Percentiles rank a stretch among this genome's conserved stretches.
These are phyloP conservation scores for Mucor ambiguus DNA, from an alignment of 371 early-diverging fungal species.

Conservation along the genomic window DNA sequence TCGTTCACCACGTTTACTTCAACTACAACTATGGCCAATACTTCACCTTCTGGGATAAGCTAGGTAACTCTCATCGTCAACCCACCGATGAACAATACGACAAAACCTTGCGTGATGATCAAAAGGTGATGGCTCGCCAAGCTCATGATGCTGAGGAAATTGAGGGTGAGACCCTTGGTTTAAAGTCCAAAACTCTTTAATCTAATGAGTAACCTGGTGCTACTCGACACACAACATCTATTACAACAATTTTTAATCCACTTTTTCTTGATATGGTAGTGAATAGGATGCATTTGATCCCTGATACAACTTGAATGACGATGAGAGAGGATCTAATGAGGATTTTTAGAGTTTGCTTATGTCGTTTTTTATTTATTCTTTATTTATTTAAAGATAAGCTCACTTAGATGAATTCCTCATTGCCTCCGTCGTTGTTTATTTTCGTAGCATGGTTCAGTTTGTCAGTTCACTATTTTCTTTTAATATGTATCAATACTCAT, in stretches of 20 bases:
- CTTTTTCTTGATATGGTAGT: not conserved
- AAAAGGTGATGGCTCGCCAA: constrained; percentile 68
- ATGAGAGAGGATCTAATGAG: not conserved
- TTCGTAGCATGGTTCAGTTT: not conserved
- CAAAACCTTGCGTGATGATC: constrained; percentile 59
- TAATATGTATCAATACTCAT: constrained; percentile 6
- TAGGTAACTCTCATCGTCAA: constrained; percentile 74
- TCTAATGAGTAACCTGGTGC: constrained; percentile 7
- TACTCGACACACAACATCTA: constrained; percentile 3
- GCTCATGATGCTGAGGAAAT: constrained; percentile 67
- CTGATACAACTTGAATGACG: not conserved
- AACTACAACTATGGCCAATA: constrained; percentile 99
- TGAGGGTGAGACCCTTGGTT: constrained; percentile 32
- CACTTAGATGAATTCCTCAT: not conserved
- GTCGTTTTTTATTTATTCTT: not conserved
- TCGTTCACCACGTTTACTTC: constrained; percentile 95
- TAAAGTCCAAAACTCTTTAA: constrained; percentile 13
- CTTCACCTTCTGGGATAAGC: constrained; percentile 85
- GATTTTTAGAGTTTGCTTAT: not conserved
- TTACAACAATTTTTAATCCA: not conserved
- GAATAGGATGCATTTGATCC: not conserved
- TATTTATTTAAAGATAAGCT: not conserved
- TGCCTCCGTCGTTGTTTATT: not conserved
- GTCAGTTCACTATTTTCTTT: not conserved
- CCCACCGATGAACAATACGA: constrained; percentile 75